A percentile compares a stretch with the other conserved stretches of the same genome.
These are phyloP conservation scores for Blastocladiella britannica DNA, from an alignment of 192 early-diverging fungal genomes.

Conservation along the genomic window DNA sequence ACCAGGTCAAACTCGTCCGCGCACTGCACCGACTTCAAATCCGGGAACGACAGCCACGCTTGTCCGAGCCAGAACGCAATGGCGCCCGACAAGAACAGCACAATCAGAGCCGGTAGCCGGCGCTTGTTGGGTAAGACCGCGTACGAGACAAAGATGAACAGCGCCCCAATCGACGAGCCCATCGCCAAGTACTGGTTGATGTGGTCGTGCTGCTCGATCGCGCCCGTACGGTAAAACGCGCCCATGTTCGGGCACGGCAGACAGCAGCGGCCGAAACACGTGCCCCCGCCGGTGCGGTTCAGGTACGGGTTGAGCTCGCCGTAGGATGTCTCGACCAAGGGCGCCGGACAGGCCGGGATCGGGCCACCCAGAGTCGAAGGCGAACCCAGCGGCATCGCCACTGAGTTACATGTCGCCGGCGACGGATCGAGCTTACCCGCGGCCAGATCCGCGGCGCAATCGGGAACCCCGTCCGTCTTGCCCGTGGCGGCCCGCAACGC, in stretches of 20 bases:
- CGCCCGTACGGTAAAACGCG: too few species aligned
- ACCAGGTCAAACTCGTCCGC: too few species aligned
- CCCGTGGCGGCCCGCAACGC: background rate
- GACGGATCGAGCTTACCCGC: background rate
- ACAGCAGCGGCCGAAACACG: background rate
- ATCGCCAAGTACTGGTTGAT: background rate
- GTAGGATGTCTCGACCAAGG: background rate
- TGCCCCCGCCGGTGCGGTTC: too few species aligned
- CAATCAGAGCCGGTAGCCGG: background rate
- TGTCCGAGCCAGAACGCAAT: background rate
- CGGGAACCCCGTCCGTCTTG: background rate
- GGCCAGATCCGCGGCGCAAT: background rate
- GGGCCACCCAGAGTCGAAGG: too few species aligned
- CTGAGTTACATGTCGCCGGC: too few species aligned
- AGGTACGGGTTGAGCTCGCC: background rate
- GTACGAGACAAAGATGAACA: background rate
- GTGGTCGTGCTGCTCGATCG: background rate
- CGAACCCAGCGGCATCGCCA: too few species aligned
- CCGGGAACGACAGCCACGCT: background rate
- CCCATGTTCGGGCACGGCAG: too few species aligned
- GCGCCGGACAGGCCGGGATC: background rate
- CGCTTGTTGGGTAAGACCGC: background rate
- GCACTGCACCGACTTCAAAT: background rate
- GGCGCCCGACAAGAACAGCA: background rate
- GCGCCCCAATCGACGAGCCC: background rate